These are phyloP conservation scores for Scheffersomyces segobiensis DNA, from an alignment of 1,139 yeast genomes.

Conservation along the genomic window DNA sequence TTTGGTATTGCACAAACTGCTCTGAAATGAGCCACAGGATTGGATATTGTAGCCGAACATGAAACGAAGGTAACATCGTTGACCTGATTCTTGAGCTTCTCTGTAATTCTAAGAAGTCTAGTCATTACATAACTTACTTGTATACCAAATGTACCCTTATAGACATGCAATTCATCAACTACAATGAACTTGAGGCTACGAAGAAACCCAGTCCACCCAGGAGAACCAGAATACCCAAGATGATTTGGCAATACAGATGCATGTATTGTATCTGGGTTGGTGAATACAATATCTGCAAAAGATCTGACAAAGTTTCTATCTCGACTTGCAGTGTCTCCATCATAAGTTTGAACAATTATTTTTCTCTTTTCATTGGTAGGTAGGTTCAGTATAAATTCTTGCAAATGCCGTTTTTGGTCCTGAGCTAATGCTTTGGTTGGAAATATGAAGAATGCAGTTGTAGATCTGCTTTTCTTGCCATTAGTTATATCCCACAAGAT, in stretches of 20 bases:
- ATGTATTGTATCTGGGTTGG: conserved; percentile 95
- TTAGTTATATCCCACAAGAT: conserved; percentile 42
- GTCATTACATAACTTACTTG: conserved; percentile 87
- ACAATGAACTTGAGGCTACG: conserved; percentile 68
- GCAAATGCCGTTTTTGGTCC: conserved; percentile 83
- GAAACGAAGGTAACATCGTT: conserved; percentile 62
- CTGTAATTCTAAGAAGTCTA: conserved; percentile 64
- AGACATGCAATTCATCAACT: conserved; percentile 87
- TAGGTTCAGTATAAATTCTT: conserved; percentile 53
- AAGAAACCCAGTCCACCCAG: conserved; percentile 70
- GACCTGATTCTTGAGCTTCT: conserved; percentile 13
- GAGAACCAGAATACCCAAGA: conserved; percentile 23
- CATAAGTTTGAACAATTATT: conserved; percentile 73
- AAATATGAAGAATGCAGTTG: conserved; percentile 81
- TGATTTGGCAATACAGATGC: conserved; percentile 78
- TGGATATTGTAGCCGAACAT: conserved; percentile 88
- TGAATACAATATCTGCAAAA: conserved; percentile 76
- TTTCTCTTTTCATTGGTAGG: conserved; percentile 32
- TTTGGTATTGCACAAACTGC: conserved; percentile 66
- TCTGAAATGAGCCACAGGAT: conserved; percentile 71
- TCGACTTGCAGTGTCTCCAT: conserved; percentile 80
- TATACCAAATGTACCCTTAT: conserved; percentile 88
- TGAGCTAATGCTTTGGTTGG: conserved; percentile 98
- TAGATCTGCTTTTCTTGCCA: conserved; percentile 18
- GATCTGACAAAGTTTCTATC: conserved; percentile 55